Evolutionary conservation across 495 filamentous ascomycete genomes (phyloP), one percentile per base, ranked within the genome.

Genomic region (Bombardia bombarda): DNA sequence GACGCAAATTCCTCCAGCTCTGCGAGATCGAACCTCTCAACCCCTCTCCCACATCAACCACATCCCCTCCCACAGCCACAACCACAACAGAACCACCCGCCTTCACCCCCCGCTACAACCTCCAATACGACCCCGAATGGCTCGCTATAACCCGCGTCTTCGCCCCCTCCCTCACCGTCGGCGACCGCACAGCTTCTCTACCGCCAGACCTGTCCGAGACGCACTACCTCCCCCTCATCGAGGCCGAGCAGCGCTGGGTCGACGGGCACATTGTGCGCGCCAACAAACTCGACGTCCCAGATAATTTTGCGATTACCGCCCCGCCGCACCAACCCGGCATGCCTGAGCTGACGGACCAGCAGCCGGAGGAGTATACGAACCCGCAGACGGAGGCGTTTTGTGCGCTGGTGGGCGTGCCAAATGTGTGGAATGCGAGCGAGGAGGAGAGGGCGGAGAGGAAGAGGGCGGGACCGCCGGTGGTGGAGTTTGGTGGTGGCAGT

Each of bases 111-210:
- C 61, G 51, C 12, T 62, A 55, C 46, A 55, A 60, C 5, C 76
- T 97, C 3, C 61, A 78, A 24, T 96, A 97, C 59, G 92, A 98
- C 60, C 79, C 80, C 22, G 92, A 98, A 66, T 98, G 90, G 90
- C 78, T 97, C 3, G 83, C 92, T 7, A 95, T 98, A 49, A 86
- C 82, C 2, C 87, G 90, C 12, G 80, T 80, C 2, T 90, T 95
- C 53, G 78, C 82, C 20, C 45, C 69, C 0, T 67, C 77, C 25
- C 65, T 87, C 3, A 53, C 60, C 4, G 63, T 89, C 25, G 83
- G 82, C 21, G 67, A 84, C 49, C 68, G 65, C 3, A 55, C 45
- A 9, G 69, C 72, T 1, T 52, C 50, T 7, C 48, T 66, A 0
- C 66, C 83, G 0, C 51, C 58, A 0, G 63, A 87, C 45, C 62